A percentile compares a stretch with the other conserved stretches of the same genome.
phyloP scores from a whole-genome alignment of 1,284 basidiomycete species.

The Fomitopsis palustris region DNA sequence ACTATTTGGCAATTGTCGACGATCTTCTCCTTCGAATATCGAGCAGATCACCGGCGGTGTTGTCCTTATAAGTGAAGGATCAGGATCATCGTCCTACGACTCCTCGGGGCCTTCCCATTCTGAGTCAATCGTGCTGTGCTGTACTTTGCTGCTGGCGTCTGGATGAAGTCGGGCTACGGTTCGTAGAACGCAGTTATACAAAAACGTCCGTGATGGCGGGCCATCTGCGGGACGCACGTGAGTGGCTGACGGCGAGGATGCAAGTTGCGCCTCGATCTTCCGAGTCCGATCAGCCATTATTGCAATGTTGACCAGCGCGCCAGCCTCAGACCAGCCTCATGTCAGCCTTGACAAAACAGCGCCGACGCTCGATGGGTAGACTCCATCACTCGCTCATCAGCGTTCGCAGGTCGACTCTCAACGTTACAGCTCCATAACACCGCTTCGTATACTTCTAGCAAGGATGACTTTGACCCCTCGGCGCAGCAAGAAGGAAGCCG shows the following conservation, averaged over 20 bases:
- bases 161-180: no score
- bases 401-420: not conserved
- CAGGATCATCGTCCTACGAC: no score
- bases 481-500: constrained; percentile 35
- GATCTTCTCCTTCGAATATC: no score
- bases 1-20: no score
- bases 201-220: not conserved
- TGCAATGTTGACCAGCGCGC: not conserved
- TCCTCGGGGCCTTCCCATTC: no score
- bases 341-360: not conserved
- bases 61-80: no score
- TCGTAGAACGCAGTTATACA: no score
- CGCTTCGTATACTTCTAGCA: no score
- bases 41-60: no score
- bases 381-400: not conserved
- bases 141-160: no score
- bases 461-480: constrained; percentile 7
- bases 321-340: not conserved
- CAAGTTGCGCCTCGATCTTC: not conserved
- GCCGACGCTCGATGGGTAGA: not conserved
- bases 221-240: not conserved
- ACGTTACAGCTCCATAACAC: not conserved
- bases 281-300: not conserved
- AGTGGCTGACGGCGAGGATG: not conserved
- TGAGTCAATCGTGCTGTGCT: no score